Base-by-base conservation (phyloP, 2,329 filamentous ascomycete genomes). In the Colletotrichum gloeosporioides region DNA sequence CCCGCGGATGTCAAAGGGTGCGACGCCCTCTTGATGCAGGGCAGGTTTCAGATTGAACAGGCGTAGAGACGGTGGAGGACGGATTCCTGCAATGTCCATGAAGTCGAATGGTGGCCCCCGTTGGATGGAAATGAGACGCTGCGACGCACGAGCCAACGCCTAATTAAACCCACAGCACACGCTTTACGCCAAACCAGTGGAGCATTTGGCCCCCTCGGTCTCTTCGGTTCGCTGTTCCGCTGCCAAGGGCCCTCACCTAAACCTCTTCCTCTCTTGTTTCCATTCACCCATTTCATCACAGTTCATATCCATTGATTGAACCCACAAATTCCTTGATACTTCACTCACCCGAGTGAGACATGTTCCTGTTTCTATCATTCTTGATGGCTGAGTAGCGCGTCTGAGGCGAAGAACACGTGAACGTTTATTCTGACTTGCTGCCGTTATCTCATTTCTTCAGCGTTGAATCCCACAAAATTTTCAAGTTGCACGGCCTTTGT, bases 1-100 rank as follows among this genome's bases (percentile, higher is more conserved):
- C 71, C 71, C 32, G 64, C 53, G 71, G 22, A 16, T 16, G 62
- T 64, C 62, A 34, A 44, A 64, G 62, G 62, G 65, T 74, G 49
- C 61, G 71, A 76, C 34, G 61, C 63, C 49, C 12, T 77, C 66
- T 63, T 78, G 75, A 77, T 69, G 77, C 77, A 77, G 61, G 64
- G 36, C 70, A 71, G 64, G 77, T 78, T 78, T 78, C 77, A 77
- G 75, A 77, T 77, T 75, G 67, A 69, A 63, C 53, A 63, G 22
- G 27, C 66, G 61, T 34, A 49, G 59, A 34, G 22, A 31, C 36
- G 31, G 29, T 29, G 29, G 61, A 31, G 55, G 36, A 36, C 34
- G 25, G 61, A 74, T 15, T 25, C 29, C 57, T 61, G 18, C 22
- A 8, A 70, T 44, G 13, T 55, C 69, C 55, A 68, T 44, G 39